A percentile compares a stretch with the other conserved stretches of the same genome.
These are phyloP conservation scores for Yueomyces sp. DNA, from an alignment of 1,139 yeast genomes.

Conservation along the genomic window DNA sequence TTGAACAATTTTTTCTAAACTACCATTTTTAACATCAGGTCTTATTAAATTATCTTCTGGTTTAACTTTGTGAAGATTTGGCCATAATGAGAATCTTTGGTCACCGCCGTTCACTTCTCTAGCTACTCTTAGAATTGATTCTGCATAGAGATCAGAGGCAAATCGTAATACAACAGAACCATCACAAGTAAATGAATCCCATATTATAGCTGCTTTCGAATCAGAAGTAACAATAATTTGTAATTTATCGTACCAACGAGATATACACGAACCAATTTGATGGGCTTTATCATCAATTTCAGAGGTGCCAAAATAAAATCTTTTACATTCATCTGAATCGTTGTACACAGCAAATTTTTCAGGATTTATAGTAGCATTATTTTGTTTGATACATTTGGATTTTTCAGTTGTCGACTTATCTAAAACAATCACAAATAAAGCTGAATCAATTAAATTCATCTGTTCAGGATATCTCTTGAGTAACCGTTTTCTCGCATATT, in stretches of 20 bases:
- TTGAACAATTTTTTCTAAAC: constrained; percentile 24
- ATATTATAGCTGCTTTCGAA: constrained; percentile 63
- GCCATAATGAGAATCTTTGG: constrained; percentile 45
- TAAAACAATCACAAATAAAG: constrained; percentile 55
- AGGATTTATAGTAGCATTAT: constrained; percentile 6
- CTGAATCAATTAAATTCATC: constrained; percentile 42
- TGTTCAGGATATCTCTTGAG: constrained; percentile 36
- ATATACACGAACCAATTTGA: constrained; percentile 64
- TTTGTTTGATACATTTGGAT: constrained; percentile 24
- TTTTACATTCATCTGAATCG: constrained; percentile 25
- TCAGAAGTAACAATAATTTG: constrained; percentile 58
- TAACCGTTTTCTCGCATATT: constrained; percentile 33
- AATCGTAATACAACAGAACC: constrained; percentile 65
- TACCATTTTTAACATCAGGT: not conserved
- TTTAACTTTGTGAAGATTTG: constrained; percentile 20
- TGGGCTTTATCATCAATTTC: constrained; percentile 40
- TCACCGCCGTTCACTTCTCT: constrained; percentile 60
- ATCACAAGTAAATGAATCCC: constrained; percentile 70
- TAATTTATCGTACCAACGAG: constrained; percentile 70
- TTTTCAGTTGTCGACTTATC: constrained; percentile 48
- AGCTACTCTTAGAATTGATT: constrained; percentile 58
- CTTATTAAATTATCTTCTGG: constrained; percentile 20
- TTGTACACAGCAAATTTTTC: not conserved
- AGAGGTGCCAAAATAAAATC: constrained; percentile 56
- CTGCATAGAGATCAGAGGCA: constrained; percentile 65